Conservation (phyloP, 2,329 filamentous ascomycete species). For the Sporothrix pseudoabietina region DNA sequence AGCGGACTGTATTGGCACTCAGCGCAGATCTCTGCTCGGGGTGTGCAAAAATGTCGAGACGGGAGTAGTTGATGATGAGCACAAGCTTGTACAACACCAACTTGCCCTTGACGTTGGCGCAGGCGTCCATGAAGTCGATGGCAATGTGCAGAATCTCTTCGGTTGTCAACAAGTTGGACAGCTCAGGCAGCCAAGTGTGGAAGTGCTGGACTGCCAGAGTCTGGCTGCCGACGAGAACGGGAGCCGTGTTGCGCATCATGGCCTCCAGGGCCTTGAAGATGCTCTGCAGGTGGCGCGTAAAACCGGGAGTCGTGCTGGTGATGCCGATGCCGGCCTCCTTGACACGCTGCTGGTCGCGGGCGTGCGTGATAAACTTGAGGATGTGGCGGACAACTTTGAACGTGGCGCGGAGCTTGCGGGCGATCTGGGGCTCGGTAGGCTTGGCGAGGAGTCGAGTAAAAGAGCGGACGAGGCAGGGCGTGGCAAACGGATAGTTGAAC, state of each 20-base stretch:
- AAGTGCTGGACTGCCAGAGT: slow-evolving; percentile 95
- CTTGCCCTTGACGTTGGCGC: slow-evolving; percentile 83
- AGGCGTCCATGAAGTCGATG: slow-evolving; percentile 92
- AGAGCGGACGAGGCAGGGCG: slow-evolving; percentile 81
- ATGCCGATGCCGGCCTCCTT: slow-evolving; percentile 89
- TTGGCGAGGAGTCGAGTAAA: slow-evolving; percentile 82
- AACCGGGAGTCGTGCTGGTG: slow-evolving; percentile 69
- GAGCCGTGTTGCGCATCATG: slow-evolving; percentile 84
- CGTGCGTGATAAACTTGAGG: slow-evolving; percentile 91
- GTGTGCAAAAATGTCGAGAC: slow-evolving; percentile 77
- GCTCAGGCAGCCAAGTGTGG: slow-evolving; percentile 94
- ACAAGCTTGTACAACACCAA: slow-evolving; percentile 89
- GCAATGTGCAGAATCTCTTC: slow-evolving; percentile 90
- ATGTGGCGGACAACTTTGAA: slow-evolving; percentile 95
- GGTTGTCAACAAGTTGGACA: slow-evolving; percentile 71
- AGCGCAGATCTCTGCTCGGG: slow-evolving; percentile 73
- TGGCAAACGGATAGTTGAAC: slow-evolving; percentile 93
- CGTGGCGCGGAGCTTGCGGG: slow-evolving; percentile 81
- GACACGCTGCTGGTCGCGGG: slow-evolving; percentile 79
- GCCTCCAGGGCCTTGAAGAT: slow-evolving; percentile 89
- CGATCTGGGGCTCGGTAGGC: slow-evolving; percentile 78
- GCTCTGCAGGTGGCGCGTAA: slow-evolving; percentile 78
- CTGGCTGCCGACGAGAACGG: slow-evolving; percentile 88
- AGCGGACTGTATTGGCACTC: slow-evolving; percentile 79
- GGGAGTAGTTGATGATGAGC: slow-evolving; percentile 87